Evolutionary conservation across 768 basidiomycete species (phyloP).

Genomic region (Neoboletus brunneissimus): DNA sequence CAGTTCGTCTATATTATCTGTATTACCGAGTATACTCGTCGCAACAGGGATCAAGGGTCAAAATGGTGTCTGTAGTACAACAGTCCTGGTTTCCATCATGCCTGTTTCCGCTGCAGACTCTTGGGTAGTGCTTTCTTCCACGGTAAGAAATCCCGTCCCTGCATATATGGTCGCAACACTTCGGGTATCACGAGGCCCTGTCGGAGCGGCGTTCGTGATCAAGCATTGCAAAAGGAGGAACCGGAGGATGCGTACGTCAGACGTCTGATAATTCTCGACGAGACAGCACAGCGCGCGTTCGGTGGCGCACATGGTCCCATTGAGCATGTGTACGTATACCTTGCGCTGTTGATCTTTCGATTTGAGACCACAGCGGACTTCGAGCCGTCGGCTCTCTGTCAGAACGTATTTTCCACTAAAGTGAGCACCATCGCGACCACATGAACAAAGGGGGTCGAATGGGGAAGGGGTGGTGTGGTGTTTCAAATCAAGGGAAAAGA

Average conservation of each 20-base stretch:
- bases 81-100: constrained; percentile 18
- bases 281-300: constrained; percentile 95
- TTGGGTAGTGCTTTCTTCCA: constrained; percentile 83
- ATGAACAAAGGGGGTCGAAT: background rate
- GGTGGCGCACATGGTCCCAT: constrained; percentile 96
- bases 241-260: constrained; percentile 57
- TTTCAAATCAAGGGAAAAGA: constrained; percentile 13
- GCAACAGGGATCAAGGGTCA: background rate
- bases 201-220: background rate
- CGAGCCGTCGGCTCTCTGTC: constrained; percentile 87
- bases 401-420: background rate
- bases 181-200: constrained; percentile 91
- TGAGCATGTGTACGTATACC: constrained; percentile 98
- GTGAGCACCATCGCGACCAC: background rate
- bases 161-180: constrained; percentile 91
- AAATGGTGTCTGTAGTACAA: background rate
- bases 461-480: background rate
- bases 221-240: background rate
- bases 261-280: constrained; percentile 98
- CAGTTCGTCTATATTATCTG: background rate
- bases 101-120: constrained; percentile 70
- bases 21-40: background rate
- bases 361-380: constrained; percentile 92
- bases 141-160: constrained; percentile 85
- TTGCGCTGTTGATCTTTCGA: constrained; percentile 87